These are phyloP conservation scores for Plasmopara halstedii DNA, from an alignment of 352 stramenopile genomes.

Conservation along the genomic window DNA sequence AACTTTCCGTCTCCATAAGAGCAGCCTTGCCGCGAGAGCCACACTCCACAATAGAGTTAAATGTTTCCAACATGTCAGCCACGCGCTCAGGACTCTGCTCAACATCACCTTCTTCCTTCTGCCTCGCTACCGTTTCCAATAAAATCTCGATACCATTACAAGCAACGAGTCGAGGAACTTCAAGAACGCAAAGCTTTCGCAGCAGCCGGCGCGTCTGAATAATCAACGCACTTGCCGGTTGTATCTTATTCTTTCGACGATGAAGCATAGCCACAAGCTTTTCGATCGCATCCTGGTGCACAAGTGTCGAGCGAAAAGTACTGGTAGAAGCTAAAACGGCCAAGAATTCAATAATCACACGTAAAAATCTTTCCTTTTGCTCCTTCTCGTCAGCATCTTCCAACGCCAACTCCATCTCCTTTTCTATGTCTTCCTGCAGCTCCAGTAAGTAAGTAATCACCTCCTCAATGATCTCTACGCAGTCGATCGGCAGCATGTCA, in stretches of 20 bases:
- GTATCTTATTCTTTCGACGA: conserved; percentile 24
- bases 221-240: conserved; percentile 21
- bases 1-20: conserved; percentile 40
- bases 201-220: conserved; percentile 38
- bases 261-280: conserved; percentile 44
- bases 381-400: conserved; percentile 12
- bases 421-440: conserved; percentile 17
- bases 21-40: conserved; percentile 33
- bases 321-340: conserved; percentile 20
- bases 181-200: conserved; percentile 46
- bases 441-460: conserved; percentile 48
- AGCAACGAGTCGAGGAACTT: conserved; percentile 54
- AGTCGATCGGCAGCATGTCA: conserved; percentile 35
- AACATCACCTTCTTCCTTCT: conserved; percentile 5
- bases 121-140: conserved; percentile 32
- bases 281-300: conserved; percentile 50
- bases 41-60: conserved; percentile 50
- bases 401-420: conserved; percentile 6
- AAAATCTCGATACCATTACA: conserved; percentile 59
- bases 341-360: conserved; percentile 40
- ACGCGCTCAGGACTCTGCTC: conserved; percentile 19
- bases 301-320: conserved; percentile 35
- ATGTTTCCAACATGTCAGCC: conserved; percentile 47
- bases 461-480: conserved; percentile 51
- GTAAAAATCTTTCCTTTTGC: conserved; percentile 14